A percentile compares a stretch with the other conserved stretches of the same genome.
Conservation (phyloP, 495 filamentous ascomycete species). For the Chaetomidium leptoderma region DNA sequence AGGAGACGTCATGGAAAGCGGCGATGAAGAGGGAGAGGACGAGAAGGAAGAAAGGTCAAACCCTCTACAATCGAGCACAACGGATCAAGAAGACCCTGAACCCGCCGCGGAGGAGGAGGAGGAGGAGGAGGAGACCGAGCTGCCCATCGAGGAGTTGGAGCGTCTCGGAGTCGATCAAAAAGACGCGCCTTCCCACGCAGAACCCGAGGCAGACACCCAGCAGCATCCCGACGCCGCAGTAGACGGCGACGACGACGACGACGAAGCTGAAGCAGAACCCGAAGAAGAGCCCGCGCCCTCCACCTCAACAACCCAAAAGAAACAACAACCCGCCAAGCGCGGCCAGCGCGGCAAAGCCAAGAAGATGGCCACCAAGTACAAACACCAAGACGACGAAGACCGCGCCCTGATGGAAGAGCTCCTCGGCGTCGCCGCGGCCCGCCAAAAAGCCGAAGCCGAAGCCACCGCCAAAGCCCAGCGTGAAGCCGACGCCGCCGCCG, state of each 20-base stretch:
- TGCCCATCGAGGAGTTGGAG: constrained; percentile 30
- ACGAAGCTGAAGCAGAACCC: constrained; percentile 3
- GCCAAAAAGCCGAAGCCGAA: constrained; percentile 50
- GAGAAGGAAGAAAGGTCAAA: constrained; percentile 37
- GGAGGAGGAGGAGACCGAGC: constrained; percentile 3
- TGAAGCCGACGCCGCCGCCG: constrained; percentile 58
- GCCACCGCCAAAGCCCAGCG: constrained; percentile 47
- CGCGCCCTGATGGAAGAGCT: constrained; percentile 74
- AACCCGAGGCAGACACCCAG: constrained; percentile 8
- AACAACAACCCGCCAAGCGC: constrained; percentile 51
- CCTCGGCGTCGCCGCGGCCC: constrained; percentile 64
- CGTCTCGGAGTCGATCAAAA: constrained; percentile 33
- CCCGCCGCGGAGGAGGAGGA: neutral
- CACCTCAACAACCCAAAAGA: constrained; percentile 23
- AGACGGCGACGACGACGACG: constrained; percentile 18
- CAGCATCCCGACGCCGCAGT: neutral
- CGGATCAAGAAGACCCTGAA: constrained; percentile 22
- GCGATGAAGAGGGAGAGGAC: constrained; percentile 33
- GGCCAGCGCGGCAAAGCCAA: constrained; percentile 83
- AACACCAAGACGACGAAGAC: constrained; percentile 91
- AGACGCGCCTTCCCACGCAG: neutral
- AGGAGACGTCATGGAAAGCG: constrained; percentile 35
- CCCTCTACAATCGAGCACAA: constrained; percentile 40
- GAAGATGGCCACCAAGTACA: constrained; percentile 86
- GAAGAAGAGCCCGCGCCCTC: constrained; percentile 17